phyloP scores from a whole-genome alignment of 2,329 filamentous ascomycete genomes.

The Cladophialophora carrionii region DNA sequence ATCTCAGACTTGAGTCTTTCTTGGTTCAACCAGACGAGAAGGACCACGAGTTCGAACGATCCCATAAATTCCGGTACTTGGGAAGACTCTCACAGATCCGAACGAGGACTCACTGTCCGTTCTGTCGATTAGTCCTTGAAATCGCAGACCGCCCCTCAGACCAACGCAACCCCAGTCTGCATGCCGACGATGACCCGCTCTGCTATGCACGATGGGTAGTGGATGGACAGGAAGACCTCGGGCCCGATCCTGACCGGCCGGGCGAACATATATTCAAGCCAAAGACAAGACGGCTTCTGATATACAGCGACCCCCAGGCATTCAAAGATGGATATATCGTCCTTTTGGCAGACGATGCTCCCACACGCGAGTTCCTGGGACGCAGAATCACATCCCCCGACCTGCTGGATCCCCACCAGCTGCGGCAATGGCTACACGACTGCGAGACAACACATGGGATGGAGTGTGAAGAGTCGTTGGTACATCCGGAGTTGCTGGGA shows the following conservation, averaged over 20 bases:
- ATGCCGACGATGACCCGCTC: constrained; percentile 35
- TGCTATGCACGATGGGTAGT: constrained; percentile 39
- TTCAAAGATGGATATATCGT: constrained; percentile 40
- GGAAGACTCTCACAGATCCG: constrained; percentile 36
- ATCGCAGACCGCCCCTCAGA: constrained; percentile 38
- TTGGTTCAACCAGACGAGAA: constrained; percentile 29
- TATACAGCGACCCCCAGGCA: constrained; percentile 39
- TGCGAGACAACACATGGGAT: constrained; percentile 36
- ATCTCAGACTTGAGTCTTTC: constrained; percentile 36
- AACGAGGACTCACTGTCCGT: constrained; percentile 34
- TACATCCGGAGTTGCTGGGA: constrained; percentile 35
- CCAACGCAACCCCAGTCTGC: constrained; percentile 34
- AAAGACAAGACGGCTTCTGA: constrained; percentile 34
- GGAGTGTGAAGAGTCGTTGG: constrained; percentile 38
- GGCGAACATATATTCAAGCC: constrained; percentile 32
- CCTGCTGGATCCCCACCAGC: constrained; percentile 34
- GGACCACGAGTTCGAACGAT: constrained; percentile 24
- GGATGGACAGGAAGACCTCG: constrained; percentile 37
- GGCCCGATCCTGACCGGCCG: constrained; percentile 27
- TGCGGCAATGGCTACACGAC: constrained; percentile 35
- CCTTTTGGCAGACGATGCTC: constrained; percentile 38
- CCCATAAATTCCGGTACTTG: constrained; percentile 35
- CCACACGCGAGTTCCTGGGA: constrained; percentile 36
- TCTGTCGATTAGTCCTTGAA: constrained; percentile 37
- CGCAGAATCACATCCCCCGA: constrained; percentile 35